Evolutionary conservation across 768 basidiomycete genomes (phyloP).

Genomic region (Clitopilus hobsonii): DNA sequence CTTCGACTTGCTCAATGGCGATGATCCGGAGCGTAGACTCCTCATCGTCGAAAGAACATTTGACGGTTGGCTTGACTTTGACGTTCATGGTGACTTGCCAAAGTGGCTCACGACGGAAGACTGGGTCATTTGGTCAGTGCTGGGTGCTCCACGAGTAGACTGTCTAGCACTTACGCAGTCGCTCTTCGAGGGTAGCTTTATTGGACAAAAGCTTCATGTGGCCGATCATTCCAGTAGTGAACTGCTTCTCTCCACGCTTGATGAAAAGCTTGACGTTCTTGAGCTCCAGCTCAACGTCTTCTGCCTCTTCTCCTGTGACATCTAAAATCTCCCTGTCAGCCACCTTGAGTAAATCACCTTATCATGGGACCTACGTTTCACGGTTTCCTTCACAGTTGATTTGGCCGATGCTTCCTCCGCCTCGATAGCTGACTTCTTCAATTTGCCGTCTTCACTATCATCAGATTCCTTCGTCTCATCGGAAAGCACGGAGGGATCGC

Average conservation of each 20-base stretch:
- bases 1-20: constrained; percentile 40
- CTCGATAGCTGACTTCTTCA: not conserved
- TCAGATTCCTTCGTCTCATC: not conserved
- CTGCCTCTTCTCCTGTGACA: constrained; percentile 64
- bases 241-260: constrained; percentile 52
- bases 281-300: constrained; percentile 49
- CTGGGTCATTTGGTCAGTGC: constrained; percentile 23
- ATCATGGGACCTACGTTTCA: constrained; percentile 11
- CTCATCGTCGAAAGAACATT: constrained; percentile 52
- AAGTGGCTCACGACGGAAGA: constrained; percentile 68
- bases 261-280: constrained; percentile 58
- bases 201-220: constrained; percentile 55
- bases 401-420: not conserved
- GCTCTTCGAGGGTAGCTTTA: constrained; percentile 33
- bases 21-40: constrained; percentile 54
- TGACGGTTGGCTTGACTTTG: constrained; percentile 46
- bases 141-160: not conserved
- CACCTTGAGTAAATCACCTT: not conserved
- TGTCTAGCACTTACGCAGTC: constrained; percentile 36
- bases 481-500: not conserved
- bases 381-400: constrained; percentile 4
- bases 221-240: constrained; percentile 56
- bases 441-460: not conserved
- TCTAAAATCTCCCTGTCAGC: constrained; percentile 19
- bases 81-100: constrained; percentile 70